Percentiles rank a stretch among this genome's conserved stretches.
These are phyloP conservation scores for Aspergillus udagawae DNA, from an alignment of 2,329 filamentous ascomycete genomes.

Conservation along the genomic window DNA sequence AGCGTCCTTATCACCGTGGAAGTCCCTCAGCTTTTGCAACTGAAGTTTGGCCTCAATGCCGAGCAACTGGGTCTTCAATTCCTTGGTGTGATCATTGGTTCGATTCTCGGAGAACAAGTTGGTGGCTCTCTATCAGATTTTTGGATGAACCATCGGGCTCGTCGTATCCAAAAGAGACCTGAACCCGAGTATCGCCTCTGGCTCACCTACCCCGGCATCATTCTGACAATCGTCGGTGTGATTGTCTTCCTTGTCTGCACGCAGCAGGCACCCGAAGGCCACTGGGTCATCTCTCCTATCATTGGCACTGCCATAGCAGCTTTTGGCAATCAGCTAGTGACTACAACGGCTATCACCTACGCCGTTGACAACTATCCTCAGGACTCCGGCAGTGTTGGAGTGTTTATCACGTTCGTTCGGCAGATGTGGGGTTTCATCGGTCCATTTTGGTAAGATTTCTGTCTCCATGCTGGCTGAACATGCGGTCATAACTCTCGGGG, in stretches of 20 bases:
- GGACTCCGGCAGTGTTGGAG: slow-evolving; percentile 55
- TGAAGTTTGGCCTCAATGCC: slow-evolving; percentile 55
- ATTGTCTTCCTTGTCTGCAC: slow-evolving; percentile 57
- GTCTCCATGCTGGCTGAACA: background rate
- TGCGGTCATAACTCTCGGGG: background rate
- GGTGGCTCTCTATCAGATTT: slow-evolving; percentile 54
- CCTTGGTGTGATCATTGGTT: slow-evolving; percentile 56
- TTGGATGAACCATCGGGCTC: slow-evolving; percentile 50
- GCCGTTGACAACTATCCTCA: slow-evolving; percentile 56
- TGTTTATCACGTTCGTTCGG: slow-evolving; percentile 58
- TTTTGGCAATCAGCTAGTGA: slow-evolving; percentile 60
- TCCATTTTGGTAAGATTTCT: slow-evolving; percentile 33
- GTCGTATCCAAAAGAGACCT: slow-evolving; percentile 34
- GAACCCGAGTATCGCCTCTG: slow-evolving; percentile 55
- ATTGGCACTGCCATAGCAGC: slow-evolving; percentile 52
- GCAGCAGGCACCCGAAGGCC: slow-evolving; percentile 37
- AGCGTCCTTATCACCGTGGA: slow-evolving; percentile 56
- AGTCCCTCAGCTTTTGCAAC: slow-evolving; percentile 55
- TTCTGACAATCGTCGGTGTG: slow-evolving; percentile 51
- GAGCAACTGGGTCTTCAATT: slow-evolving; percentile 60
- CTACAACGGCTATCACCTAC: slow-evolving; percentile 59
- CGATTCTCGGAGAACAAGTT: slow-evolving; percentile 57
- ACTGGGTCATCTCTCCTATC: slow-evolving; percentile 56
- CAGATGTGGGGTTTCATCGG: slow-evolving; percentile 37
- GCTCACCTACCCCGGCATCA: slow-evolving; percentile 54